A percentile compares a stretch with the other conserved stretches of the same genome.
Conservation (phyloP, 306 rosid species). For the Elaeagnus macrophylla region DNA sequence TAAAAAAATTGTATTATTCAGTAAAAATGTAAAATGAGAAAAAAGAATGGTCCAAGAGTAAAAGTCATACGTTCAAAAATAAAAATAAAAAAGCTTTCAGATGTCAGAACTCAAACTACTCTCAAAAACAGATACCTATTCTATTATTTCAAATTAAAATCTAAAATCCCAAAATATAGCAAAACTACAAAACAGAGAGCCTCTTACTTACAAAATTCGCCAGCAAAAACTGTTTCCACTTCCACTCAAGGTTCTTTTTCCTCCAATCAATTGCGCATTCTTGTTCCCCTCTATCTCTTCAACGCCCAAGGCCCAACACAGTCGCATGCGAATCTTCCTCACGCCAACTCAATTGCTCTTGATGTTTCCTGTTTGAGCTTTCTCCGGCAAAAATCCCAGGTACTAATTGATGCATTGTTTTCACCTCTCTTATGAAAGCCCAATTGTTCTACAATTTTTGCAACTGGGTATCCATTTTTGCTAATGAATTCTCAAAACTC, state of each 20-base stretch:
- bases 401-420: constrained; percentile 3
- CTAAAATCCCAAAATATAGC: not conserved
- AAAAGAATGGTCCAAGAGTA: too few relatives aligned
- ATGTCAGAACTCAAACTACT: constrained; percentile 3
- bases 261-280: constrained; percentile 20
- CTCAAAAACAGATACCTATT: constrained; percentile 15
- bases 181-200: not conserved
- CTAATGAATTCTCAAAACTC: not conserved
- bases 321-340: not conserved
- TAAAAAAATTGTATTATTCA: too few relatives aligned
- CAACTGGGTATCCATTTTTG: not conserved
- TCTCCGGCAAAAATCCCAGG: constrained; percentile 6
- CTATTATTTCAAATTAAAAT: constrained; percentile 9
- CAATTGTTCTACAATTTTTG: not conserved
- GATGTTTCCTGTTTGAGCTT: not conserved
- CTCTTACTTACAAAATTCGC: too few relatives aligned
- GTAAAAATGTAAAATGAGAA: too few relatives aligned
- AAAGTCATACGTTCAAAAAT: not conserved
- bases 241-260: not conserved
- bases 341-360: not conserved
- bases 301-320: not conserved
- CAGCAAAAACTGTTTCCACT: too few relatives aligned
- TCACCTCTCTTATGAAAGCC: not conserved
- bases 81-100: not conserved
- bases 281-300: not conserved